Percentiles rank a stretch among this genome's conserved stretches.
Evolutionary conservation across 2,329 filamentous ascomycete genomes (phyloP).

Genomic region (Raffaelea ambrosiae): DNA sequence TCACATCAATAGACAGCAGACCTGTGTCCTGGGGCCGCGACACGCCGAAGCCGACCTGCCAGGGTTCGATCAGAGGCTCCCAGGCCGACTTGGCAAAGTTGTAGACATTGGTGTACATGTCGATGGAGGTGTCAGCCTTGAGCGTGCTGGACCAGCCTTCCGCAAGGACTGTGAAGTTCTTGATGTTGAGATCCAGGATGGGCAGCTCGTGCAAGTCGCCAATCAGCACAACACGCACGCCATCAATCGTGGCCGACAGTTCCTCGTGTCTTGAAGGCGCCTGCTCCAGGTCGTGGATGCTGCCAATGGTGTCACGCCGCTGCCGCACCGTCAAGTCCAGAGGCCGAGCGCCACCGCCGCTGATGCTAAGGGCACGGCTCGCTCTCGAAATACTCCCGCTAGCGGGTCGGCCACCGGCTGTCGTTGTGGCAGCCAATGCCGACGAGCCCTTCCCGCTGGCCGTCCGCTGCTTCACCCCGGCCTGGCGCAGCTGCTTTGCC

Average conservation of each 20-base stretch:
- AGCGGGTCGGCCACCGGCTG: conserved; percentile 3
- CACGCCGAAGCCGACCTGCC: conserved; percentile 88
- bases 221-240: conserved; percentile 85
- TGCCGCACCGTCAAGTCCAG: not conserved
- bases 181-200: conserved; percentile 87
- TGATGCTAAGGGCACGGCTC: not conserved
- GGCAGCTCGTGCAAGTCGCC: conserved; percentile 94
- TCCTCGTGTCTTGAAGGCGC: conserved; percentile 49
- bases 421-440: conserved; percentile 34
- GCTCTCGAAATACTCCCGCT: not conserved
- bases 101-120: conserved; percentile 93
- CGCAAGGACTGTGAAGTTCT: conserved; percentile 76
- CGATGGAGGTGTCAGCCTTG: conserved; percentile 80
- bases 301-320: not conserved
- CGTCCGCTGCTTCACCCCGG: conserved; percentile 45
- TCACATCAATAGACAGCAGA: conserved; percentile 71
- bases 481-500: conserved; percentile 41
- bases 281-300: conserved; percentile 10
- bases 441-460: conserved; percentile 49
- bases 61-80: conserved; percentile 94
- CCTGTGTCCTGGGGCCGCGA: conserved; percentile 69
- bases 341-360: not conserved
- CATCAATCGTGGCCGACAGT: conserved; percentile 76
- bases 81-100: conserved; percentile 99
- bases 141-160: conserved; percentile 86